phyloP scores from a whole-genome alignment of 176 grass and related monocot species.

The Oryza coarctata region DNA sequence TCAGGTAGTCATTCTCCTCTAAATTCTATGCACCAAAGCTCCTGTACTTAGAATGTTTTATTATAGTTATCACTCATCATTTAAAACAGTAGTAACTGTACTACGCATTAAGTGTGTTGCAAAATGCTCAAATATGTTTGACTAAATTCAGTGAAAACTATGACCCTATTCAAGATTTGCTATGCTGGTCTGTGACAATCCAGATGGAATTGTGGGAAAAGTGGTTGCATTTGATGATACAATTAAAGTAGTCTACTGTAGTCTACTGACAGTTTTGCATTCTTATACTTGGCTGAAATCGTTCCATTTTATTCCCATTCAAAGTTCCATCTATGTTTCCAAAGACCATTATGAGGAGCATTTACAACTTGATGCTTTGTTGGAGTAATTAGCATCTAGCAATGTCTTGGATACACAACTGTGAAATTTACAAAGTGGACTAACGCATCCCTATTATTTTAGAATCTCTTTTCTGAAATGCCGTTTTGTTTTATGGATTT shows the following conservation, averaged over 20 bases:
- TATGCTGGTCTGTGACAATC: neutral
- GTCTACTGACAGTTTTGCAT: neutral
- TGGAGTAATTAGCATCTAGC: neutral
- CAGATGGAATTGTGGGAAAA: neutral
- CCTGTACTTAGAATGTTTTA: constrained; percentile 9
- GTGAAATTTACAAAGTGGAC: neutral
- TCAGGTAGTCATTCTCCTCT: constrained; percentile 56
- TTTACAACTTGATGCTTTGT: neutral
- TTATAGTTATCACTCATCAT: neutral
- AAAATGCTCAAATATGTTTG: neutral
- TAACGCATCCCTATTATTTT: constrained; percentile 4
- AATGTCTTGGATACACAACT: neutral
- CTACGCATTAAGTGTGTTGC: constrained; percentile 15
- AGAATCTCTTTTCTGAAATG: constrained; percentile 17
- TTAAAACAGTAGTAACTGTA: constrained; percentile 2
- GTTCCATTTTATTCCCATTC: constrained; percentile 30
- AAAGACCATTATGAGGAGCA: neutral
- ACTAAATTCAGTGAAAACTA: neutral
- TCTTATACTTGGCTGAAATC: constrained; percentile 3
- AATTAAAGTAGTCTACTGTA: constrained; percentile 16
- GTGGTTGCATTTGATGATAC: constrained; percentile 19
- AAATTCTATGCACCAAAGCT: constrained; percentile 14
- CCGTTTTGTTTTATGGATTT: neutral
- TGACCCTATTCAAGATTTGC: neutral
- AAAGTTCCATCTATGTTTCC: neutral